Conservation (phyloP, 2,329 filamentous ascomycete species). For the Neocucurbitaria cava region DNA sequence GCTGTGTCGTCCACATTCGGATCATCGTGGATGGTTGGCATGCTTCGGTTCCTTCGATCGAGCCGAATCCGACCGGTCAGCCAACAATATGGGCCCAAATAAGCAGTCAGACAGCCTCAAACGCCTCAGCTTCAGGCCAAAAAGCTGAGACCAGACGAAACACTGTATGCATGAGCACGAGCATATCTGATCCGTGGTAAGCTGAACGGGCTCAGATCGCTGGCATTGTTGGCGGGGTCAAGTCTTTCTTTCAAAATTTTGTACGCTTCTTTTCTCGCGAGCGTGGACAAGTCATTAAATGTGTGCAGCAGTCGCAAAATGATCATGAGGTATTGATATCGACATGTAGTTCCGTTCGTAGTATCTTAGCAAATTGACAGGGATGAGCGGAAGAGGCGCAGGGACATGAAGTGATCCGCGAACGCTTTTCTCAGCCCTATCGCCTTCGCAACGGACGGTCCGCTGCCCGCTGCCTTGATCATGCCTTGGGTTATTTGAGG, state of each 20-base stretch:
- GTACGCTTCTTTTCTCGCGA: too few species aligned
- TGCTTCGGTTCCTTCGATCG: not conserved
- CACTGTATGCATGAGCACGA: conserved; percentile 16
- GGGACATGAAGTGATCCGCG: not conserved
- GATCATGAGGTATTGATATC: not conserved
- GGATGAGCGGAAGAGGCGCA: not conserved
- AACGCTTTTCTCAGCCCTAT: not conserved
- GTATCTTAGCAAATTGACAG: too few species aligned
- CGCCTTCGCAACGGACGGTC: not conserved
- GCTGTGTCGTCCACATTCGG: too few species aligned
- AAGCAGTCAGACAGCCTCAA: conserved; percentile 14
- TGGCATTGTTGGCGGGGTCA: not conserved
- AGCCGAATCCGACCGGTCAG: not conserved
- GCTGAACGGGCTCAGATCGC: not conserved
- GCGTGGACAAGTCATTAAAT: too few species aligned
- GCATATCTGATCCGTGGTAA: not conserved
- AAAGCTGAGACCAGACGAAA: conserved; percentile 32
- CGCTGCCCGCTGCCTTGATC: not conserved
- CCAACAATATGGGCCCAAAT: not conserved
- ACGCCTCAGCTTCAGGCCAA: conserved; percentile 10
- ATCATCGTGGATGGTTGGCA: not conserved
- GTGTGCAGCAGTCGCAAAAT: not conserved
- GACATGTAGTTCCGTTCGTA: not conserved
- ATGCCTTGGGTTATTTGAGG: not conserved
- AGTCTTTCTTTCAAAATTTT: too few species aligned